phyloP scores from a whole-genome alignment of 129 eudicot species.

The Erigeron canadensis region DNA sequence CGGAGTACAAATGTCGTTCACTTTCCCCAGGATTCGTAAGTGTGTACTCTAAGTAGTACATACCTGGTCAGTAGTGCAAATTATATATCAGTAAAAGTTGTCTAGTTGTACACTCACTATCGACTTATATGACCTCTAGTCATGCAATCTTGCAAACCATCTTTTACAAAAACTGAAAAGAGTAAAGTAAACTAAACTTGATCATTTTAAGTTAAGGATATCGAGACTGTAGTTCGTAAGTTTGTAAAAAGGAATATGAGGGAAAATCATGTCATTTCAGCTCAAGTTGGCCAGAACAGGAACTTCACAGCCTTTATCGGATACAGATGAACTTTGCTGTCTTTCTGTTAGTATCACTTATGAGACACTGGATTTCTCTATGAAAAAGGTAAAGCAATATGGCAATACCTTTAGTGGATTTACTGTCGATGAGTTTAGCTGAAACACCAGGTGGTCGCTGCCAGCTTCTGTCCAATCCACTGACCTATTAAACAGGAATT shows the following conservation, averaged over 20 bases:
- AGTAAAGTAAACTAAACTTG: background rate
- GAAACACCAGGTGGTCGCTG: constrained; percentile 93
- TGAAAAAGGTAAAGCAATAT: background rate
- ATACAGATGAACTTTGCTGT: background rate
- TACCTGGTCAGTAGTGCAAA: constrained; percentile 46
- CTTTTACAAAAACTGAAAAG: background rate
- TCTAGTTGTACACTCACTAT: too few relatives aligned
- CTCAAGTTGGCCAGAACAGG: background rate
- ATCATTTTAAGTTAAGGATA: background rate
- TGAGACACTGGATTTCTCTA: background rate
- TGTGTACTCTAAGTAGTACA: constrained; percentile 90
- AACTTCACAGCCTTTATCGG: background rate
- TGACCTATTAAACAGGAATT: constrained; percentile 40
- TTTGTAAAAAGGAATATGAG: background rate
- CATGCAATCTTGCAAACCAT: too few relatives aligned
- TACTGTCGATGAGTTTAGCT: constrained; percentile 79
- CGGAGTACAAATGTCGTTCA: constrained; percentile 70
- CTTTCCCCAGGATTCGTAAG: constrained; percentile 85
- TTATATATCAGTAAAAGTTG: background rate
- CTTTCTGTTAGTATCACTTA: background rate
- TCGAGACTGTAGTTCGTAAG: background rate
- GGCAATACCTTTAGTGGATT: constrained; percentile 64
- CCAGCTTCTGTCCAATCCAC: constrained; percentile 99
- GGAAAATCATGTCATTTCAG: background rate
- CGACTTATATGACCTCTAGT: too few relatives aligned